Evolutionary conservation across 2,329 filamentous ascomycete species (phyloP).

Genomic region (Beauveria varroae): DNA sequence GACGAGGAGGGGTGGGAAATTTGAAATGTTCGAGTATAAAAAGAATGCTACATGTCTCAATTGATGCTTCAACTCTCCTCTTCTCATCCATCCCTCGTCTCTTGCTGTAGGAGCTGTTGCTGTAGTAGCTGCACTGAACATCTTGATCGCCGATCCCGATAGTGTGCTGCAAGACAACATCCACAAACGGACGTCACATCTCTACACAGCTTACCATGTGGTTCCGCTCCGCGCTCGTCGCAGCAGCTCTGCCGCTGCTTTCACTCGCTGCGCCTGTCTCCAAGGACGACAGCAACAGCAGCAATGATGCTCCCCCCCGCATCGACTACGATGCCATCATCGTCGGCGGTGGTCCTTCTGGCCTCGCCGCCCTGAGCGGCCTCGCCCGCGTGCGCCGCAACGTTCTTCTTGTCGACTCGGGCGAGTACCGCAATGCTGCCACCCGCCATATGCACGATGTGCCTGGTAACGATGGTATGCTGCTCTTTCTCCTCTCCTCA

Average conservation of each 20-base stretch:
- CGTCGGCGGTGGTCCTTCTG: constrained; percentile 50
- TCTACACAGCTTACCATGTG: not conserved
- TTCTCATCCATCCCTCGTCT: not conserved
- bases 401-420: constrained; percentile 50
- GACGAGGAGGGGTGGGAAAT: not conserved
- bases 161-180: not conserved
- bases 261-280: constrained; percentile 12
- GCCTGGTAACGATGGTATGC: constrained; percentile 48
- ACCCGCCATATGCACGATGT: constrained; percentile 56
- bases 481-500: not conserved
- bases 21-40: not conserved
- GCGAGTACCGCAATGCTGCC: constrained; percentile 47
- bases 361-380: constrained; percentile 46
- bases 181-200: not conserved
- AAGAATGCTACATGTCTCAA: not conserved
- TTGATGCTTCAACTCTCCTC: not conserved
- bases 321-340: constrained; percentile 46
- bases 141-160: not conserved
- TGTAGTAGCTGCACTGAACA: not conserved
- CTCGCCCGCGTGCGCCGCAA: constrained; percentile 51
- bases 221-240: constrained; percentile 8
- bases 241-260: constrained; percentile 14
- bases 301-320: not conserved
- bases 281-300: not conserved
- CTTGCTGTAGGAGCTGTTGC: not conserved